These are phyloP conservation scores for Eragrostis tef DNA, from an alignment of 202 grass and related monocot genomes.

Conservation along the genomic window DNA sequence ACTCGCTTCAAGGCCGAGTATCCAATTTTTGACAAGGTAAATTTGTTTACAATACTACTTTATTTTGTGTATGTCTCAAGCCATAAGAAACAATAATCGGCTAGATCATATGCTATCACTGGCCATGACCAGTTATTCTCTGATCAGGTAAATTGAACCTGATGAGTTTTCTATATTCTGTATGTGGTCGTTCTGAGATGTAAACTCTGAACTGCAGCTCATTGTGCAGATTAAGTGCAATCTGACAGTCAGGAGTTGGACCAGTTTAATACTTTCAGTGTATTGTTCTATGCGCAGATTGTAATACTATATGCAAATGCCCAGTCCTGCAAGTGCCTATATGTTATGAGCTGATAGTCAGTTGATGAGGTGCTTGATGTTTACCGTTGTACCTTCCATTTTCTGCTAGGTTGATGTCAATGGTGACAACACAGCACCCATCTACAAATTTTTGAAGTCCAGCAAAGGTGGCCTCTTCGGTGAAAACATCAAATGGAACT, in stretches of 20 bases:
- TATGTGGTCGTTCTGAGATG: constrained; percentile 1
- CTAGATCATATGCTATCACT: neutral
- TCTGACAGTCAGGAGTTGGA: neutral
- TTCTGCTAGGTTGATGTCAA: constrained; percentile 85
- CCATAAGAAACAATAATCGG: neutral
- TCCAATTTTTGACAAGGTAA: constrained; percentile 97
- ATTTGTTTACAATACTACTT: neutral
- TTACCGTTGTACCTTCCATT: constrained; percentile 13
- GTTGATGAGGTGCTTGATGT: neutral
- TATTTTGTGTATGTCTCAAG: neutral
- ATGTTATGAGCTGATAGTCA: constrained; percentile 19
- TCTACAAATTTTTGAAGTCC: constrained; percentile 96
- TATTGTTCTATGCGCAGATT: neutral
- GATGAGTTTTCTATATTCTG: constrained; percentile 8
- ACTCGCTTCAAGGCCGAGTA: constrained; percentile 96
- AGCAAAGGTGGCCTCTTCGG: constrained; percentile 91
- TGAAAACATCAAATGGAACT: constrained; percentile 92
- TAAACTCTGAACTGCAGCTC: neutral
- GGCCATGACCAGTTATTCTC: neutral
- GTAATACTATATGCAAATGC: constrained; percentile 12
- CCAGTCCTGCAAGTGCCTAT: constrained; percentile 2
- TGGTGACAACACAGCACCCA: constrained; percentile 70
- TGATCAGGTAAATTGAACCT: neutral
- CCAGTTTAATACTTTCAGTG: neutral
- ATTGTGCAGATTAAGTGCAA: constrained; percentile 9